Base-by-base conservation (phyloP, 2,329 filamentous ascomycete genomes). In the Aureobasidium sp. region DNA sequence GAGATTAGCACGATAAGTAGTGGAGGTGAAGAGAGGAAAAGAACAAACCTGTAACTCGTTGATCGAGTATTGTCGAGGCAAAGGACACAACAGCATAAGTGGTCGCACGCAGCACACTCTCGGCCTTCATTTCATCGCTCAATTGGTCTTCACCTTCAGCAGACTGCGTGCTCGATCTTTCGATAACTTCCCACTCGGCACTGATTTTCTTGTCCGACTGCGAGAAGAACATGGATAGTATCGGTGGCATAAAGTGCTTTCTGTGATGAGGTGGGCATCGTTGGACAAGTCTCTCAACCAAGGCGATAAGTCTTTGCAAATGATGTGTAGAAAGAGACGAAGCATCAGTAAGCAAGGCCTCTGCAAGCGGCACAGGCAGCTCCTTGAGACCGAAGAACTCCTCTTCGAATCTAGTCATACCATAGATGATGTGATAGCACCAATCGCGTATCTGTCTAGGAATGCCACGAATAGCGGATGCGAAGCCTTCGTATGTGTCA, bases 91-190 rank as follows among this genome's bases (percentile, higher is more conserved):
- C 88, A 3, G 89, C 89, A 68, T 94, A 93, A 0, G 91, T 96
- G 45, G 97, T 78, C 66, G 96, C 90, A 17, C 93, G 83, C 40
- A 98, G 74, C 25, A 98, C 94, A 64, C 91, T 97, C 68, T 98
- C 93, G 6, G 88, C 85, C 70, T 96, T 95, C 93, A 98, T 98
- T 71, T 98, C 93, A 60, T 96, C 90, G 1, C 87, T 88, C 50
- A 98, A 73, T 52, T 74, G 71, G 56, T 88, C 87, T 53, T 90
- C 88, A 17, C 84, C 84, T 3, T 84, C 84, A 1, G 84, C 79
- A 37, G 79, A 78, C 17, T 72, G 74, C 60, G 86, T 81, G 73
- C 58, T 78, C 72, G 64, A 74, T 64, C 62, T 71, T 61, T 66
- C 75, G 62, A 96, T 81, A 59, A 81, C 81, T 57, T 85, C 81